Base-by-base conservation (phyloP, 495 filamentous ascomycete species). In the Neurospora sp. region DNA sequence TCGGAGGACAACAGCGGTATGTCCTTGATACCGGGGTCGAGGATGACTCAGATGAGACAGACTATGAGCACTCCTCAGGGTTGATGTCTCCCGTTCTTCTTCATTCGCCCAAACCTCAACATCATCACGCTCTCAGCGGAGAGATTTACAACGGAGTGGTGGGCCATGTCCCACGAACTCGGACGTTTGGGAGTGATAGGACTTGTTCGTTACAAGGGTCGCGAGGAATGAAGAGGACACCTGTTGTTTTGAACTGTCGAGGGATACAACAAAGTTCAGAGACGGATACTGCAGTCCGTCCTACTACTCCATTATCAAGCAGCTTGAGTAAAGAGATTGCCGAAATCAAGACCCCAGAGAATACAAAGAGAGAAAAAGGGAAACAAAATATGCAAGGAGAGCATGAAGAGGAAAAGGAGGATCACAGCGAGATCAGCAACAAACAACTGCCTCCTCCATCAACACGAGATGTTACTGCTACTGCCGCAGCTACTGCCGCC, bases 21-120 rank as follows among this genome's bases (percentile, higher is more conserved):
- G 71, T 77, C n/a, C 71, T 77, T 20, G 74, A 75, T 18, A 77
- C 76, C 1, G 76, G 72, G 0, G 74, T 75, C 5, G 54, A 62
- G 14, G 54, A 62, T 35, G 74, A 76, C 9, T 74, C 72, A 0
- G 74, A 75, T 11, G 35, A 73, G 27, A 9, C 46, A 62, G 54
- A 62, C 0, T 16, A 62, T 2, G 23, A 31, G 27, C 20, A 54
- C 11, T 54, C 20, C 20, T 10, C 54, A 14, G 14, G 27, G 4
- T 35, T 62, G 54, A 62, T 35, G 27, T 62, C 54, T 18, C 54
- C 54, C 18, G 27, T 62, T 31, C 6, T 35, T 9, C 54, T 62
- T 16, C 54, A 62, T 62, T 62, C 54, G 23, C 54, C 54, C 14
- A 62, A 35, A 62, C 54, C 54, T 18, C 54, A 62, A 62, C 54